phyloP scores from a whole-genome alignment of 2,329 filamentous ascomycete species.

The Cytospora leucostoma region DNA sequence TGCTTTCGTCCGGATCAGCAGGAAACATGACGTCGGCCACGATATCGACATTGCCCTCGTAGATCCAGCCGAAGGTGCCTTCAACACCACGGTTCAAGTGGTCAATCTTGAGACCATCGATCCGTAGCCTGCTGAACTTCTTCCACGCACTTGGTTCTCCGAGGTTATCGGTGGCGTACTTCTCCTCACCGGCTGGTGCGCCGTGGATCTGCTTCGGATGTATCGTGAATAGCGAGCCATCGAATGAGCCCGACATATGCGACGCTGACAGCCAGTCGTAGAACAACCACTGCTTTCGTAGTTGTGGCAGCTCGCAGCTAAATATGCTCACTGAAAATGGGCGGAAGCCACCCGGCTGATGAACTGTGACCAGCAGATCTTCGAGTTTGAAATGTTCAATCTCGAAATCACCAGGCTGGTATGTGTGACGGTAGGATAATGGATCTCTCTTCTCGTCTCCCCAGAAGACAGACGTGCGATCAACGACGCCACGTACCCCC shows the following conservation, averaged over 20 bases:
- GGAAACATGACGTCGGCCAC: slow-evolving; percentile 95
- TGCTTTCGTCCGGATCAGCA: slow-evolving; percentile 80
- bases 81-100: slow-evolving; percentile 92
- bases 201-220: slow-evolving; percentile 90
- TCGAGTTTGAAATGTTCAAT: slow-evolving; percentile 96
- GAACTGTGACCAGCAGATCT: slow-evolving; percentile 86
- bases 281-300: slow-evolving; percentile 95
- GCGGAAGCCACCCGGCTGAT: slow-evolving; percentile 88
- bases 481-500: slow-evolving; percentile 88
- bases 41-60: slow-evolving; percentile 95
- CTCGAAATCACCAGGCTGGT: slow-evolving; percentile 92
- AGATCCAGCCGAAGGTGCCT: slow-evolving; percentile 96
- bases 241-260: slow-evolving; percentile 93
- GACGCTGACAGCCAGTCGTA: slow-evolving; percentile 96
- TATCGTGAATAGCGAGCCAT: slow-evolving; percentile 95
- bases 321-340: slow-evolving; percentile 95
- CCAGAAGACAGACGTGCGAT: slow-evolving; percentile 82
- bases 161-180: slow-evolving; percentile 57
- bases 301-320: slow-evolving; percentile 87
- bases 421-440: slow-evolving; percentile 82
- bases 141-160: slow-evolving; percentile 80
- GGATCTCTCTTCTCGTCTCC: slow-evolving; percentile 72
- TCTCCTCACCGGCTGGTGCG: slow-evolving; percentile 64
- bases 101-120: slow-evolving; percentile 92
- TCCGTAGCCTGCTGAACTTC: slow-evolving; percentile 88